These are phyloP conservation scores for Pecoramyces ruminantium DNA, from an alignment of 192 early-diverging fungal species.

Conservation along the genomic window DNA sequence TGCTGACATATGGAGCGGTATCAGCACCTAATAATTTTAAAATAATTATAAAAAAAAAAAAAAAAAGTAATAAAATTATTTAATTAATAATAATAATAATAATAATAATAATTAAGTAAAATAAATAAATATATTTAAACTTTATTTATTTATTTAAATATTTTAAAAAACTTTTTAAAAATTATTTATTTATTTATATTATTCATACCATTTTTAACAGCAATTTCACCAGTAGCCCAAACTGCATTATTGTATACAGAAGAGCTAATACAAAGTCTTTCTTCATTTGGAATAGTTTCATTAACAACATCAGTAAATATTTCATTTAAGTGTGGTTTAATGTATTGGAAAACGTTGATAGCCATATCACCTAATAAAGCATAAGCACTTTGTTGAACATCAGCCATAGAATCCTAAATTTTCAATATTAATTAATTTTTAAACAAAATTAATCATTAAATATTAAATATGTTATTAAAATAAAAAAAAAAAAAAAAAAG, in stretches of 20 bases:
- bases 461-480: too few relatives aligned
- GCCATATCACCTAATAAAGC: conserved; percentile 93
- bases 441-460: too few relatives aligned
- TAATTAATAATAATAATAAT: too few relatives aligned
- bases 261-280: conserved; percentile 13
- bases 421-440: too few relatives aligned
- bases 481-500: too few relatives aligned
- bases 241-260: conserved; percentile 83
- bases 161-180: too few relatives aligned
- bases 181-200: not conserved
- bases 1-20: conserved; percentile 60
- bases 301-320: conserved; percentile 62
- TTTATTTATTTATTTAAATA: too few relatives aligned
- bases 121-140: too few relatives aligned
- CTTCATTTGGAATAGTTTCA: conserved; percentile 56
- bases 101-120: too few relatives aligned
- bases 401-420: conserved; percentile 33
- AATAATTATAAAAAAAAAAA: too few relatives aligned
- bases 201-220: conserved; percentile 50
- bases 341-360: conserved; percentile 68
- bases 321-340: conserved; percentile 57
- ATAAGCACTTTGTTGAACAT: conserved; percentile 90
- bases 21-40: conserved; percentile 26
- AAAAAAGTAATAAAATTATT: too few relatives aligned
- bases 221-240: conserved; percentile 96